Conservation (phyloP, 2,329 filamentous ascomycete genomes). For the Fonsecaea nubica region DNA sequence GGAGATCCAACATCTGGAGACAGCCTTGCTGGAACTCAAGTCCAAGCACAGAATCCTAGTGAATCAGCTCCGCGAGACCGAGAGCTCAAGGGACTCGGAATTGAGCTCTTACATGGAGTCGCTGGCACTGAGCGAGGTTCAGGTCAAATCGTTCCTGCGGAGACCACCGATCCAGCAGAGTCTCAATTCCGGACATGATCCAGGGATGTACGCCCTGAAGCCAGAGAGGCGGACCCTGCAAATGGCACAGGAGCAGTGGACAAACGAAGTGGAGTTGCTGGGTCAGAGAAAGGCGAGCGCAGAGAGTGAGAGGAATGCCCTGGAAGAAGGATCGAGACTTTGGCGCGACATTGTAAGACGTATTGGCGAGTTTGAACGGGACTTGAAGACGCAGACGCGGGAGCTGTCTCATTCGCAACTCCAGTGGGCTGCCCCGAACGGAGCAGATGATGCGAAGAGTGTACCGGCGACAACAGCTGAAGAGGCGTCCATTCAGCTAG, state of each 20-base stretch:
- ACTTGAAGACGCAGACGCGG: slow-evolving; percentile 53
- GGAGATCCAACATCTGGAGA: slow-evolving; percentile 65
- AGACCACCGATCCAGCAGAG: slow-evolving; percentile 53
- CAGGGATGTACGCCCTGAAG: slow-evolving; percentile 59
- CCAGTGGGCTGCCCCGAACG: slow-evolving; percentile 1
- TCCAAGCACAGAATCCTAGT: slow-evolving; percentile 60
- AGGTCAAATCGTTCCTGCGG: slow-evolving; percentile 60
- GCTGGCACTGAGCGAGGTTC: slow-evolving; percentile 61
- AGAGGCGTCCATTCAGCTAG: slow-evolving; percentile 18
- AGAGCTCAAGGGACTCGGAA: slow-evolving; percentile 65
- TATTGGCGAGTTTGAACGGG: slow-evolving; percentile 61
- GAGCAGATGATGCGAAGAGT: not conserved
- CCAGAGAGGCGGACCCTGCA: slow-evolving; percentile 64
- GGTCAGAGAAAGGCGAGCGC: slow-evolving; percentile 54
- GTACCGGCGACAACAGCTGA: not conserved
- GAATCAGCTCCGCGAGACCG: slow-evolving; percentile 58
- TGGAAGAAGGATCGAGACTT: slow-evolving; percentile 64
- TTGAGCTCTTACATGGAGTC: slow-evolving; percentile 65
- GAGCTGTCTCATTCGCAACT: slow-evolving; percentile 28
- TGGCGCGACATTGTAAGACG: slow-evolving; percentile 64
- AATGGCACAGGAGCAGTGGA: slow-evolving; percentile 65
- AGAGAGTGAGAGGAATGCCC: slow-evolving; percentile 61
- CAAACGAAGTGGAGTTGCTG: slow-evolving; percentile 55
- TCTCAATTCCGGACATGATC: slow-evolving; percentile 35
- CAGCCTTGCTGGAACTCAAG: slow-evolving; percentile 62